A percentile compares a stretch with the other conserved stretches of the same genome.
phyloP scores from a whole-genome alignment of 768 basidiomycete species.

The Udeniomyces megalosporus region DNA sequence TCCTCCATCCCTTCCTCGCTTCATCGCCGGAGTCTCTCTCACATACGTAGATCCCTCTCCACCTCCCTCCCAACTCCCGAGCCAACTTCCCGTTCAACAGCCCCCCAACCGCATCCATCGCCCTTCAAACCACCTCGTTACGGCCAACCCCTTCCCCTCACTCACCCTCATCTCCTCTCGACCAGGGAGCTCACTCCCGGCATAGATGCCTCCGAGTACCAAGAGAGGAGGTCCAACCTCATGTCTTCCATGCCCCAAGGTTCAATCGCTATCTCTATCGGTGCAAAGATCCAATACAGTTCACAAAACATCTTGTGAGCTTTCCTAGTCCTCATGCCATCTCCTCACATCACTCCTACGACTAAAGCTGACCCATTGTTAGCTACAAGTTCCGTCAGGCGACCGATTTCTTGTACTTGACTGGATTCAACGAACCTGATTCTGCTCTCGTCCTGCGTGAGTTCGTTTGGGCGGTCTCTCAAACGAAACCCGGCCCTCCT shows the following conservation, averaged over 20 bases:
- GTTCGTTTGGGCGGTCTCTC: constrained; percentile 12
- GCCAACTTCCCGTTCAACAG: too few species aligned
- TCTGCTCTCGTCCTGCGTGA: constrained; percentile 69
- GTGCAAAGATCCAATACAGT: constrained; percentile 58
- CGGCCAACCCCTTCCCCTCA: constrained; percentile 60
- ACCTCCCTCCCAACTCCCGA: too few species aligned
- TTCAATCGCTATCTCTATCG: constrained; percentile 57
- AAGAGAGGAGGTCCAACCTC: constrained; percentile 46
- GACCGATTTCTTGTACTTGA: constrained; percentile 51
- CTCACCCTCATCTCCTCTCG: constrained; percentile 67
- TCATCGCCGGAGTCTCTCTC: too few species aligned
- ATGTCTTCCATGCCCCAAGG: constrained; percentile 60
- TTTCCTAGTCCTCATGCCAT: not conserved
- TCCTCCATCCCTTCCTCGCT: too few species aligned
- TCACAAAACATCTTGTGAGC: constrained; percentile 59
- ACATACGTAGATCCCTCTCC: too few species aligned
- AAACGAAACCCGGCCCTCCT: too few species aligned
- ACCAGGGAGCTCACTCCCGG: constrained; percentile 65
- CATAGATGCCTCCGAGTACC: constrained; percentile 62
- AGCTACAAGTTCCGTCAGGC: constrained; percentile 89
- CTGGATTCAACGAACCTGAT: constrained; percentile 87
- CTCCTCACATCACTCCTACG: not conserved
- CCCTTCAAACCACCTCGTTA: constrained; percentile 50
- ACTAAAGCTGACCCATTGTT: not conserved
- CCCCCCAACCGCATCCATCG: too few species aligned